Percentiles rank a stretch among this genome's conserved stretches.
Evolutionary conservation across 2,329 filamentous ascomycete genomes (phyloP).

Genomic region (Fusarium sp.): DNA sequence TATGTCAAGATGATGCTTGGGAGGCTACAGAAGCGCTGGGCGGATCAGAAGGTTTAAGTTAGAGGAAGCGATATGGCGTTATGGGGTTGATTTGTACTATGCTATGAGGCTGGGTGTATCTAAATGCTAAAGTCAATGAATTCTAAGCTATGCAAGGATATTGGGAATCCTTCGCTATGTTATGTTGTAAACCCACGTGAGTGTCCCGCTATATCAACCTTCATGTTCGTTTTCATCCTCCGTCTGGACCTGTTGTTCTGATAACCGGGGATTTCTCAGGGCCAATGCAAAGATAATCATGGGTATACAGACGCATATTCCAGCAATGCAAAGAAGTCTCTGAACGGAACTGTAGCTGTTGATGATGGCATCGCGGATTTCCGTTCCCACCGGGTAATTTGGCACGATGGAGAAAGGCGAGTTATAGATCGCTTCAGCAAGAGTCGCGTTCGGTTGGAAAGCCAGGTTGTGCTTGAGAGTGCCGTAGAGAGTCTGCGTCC

Average conservation of each 20-base stretch:
- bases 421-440: slow-evolving; percentile 53
- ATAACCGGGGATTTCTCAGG: slow-evolving; percentile 58
- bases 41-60: not conserved
- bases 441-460: slow-evolving; percentile 50
- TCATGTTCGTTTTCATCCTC: slow-evolving; percentile 29
- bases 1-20: slow-evolving; percentile 33
- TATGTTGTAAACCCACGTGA: not conserved
- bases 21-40: slow-evolving; percentile 18
- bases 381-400: slow-evolving; percentile 56
- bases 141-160: not conserved
- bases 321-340: slow-evolving; percentile 57
- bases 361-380: slow-evolving; percentile 57
- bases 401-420: slow-evolving; percentile 51
- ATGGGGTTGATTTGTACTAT: not conserved
- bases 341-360: slow-evolving; percentile 58
- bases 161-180: not conserved
- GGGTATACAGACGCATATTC: slow-evolving; percentile 59
- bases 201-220: not conserved
- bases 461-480: slow-evolving; percentile 48
- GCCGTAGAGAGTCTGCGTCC: slow-evolving; percentile 55
- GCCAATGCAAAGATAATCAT: slow-evolving; percentile 58
- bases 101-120: not conserved
- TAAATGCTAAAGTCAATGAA: slow-evolving; percentile 6
- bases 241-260: slow-evolving; percentile 48
- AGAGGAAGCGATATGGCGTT: not conserved